These are phyloP conservation scores for Ceratocystis alfenasii DNA, from an alignment of 2,329 filamentous ascomycete genomes.

Conservation along the genomic window DNA sequence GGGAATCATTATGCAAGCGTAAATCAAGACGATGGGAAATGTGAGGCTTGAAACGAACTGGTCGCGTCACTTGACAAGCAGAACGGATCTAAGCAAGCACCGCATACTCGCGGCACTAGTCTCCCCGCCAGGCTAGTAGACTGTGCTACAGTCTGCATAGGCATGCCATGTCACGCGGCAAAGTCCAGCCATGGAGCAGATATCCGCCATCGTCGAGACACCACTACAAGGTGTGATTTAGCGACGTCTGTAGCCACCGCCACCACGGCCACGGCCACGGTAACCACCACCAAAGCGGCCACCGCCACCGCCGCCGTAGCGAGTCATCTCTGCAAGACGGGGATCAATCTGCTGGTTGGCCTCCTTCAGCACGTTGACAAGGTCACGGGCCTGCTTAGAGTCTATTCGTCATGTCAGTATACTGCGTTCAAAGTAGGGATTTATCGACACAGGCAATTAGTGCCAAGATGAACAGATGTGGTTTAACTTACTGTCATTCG, in stretches of 20 bases:
- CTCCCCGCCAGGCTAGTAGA: background rate
- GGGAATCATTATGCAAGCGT: conserved; percentile 19
- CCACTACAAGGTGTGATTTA: conserved; percentile 24
- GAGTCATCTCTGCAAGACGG: conserved; percentile 86
- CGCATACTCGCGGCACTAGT: background rate
- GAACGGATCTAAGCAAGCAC: background rate
- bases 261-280: conserved; percentile 45
- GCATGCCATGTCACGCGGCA: conserved; percentile 28
- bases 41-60: conserved; percentile 33
- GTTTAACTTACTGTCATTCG: conserved; percentile 84
- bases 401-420: conserved; percentile 42
- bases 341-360: conserved; percentile 98
- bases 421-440: background rate
- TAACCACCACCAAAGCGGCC: conserved; percentile 62
- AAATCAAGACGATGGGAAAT: conserved; percentile 7
- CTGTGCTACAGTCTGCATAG: conserved; percentile 35
- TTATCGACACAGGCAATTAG: background rate
- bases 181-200: background rate
- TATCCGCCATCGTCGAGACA: background rate
- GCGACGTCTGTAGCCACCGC: conserved; percentile 36
- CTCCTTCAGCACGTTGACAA: conserved; percentile 83
- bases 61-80: conserved; percentile 39
- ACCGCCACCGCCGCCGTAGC: conserved; percentile 76
- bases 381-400: conserved; percentile 90
- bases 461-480: background rate